Conservation (phyloP, 768 basidiomycete genomes). For the Phanerodontia chrysosporium region DNA sequence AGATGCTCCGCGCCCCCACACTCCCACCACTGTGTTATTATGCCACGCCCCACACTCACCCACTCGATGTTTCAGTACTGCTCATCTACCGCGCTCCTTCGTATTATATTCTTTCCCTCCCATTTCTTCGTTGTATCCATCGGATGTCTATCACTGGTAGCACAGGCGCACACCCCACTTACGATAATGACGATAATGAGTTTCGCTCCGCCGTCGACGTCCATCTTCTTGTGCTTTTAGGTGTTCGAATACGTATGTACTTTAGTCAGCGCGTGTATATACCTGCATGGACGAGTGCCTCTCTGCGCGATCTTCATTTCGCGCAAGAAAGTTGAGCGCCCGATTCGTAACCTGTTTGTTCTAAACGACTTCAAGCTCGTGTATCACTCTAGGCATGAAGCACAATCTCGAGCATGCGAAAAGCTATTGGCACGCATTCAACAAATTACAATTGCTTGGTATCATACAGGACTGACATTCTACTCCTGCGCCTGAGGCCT, state of each 20-base stretch:
- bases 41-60: background rate
- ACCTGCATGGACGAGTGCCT: no score
- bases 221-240: constrained; percentile 2
- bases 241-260: constrained; percentile 8
- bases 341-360: no score
- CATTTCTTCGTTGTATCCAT: constrained; percentile 6
- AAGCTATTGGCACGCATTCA: no score
- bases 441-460: no score
- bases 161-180: background rate
- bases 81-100: constrained; percentile 10
- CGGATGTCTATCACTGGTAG: constrained; percentile 6
- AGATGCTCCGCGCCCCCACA: no score
- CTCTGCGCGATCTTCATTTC: background rate
- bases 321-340: no score
- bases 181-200: constrained; percentile 14
- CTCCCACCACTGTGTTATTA: background rate
- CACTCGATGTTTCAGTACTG: constrained; percentile 4
- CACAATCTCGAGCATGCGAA: no score
- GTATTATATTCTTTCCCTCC: background rate
- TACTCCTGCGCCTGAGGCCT: no score
- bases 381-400: no score
- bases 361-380: no score
- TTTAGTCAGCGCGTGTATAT: constrained; percentile 1
- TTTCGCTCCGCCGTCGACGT: background rate
- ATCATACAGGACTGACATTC: no score